Base-by-base conservation (phyloP, 768 basidiomycete genomes). In the Auricularia auricula-judae region DNA sequence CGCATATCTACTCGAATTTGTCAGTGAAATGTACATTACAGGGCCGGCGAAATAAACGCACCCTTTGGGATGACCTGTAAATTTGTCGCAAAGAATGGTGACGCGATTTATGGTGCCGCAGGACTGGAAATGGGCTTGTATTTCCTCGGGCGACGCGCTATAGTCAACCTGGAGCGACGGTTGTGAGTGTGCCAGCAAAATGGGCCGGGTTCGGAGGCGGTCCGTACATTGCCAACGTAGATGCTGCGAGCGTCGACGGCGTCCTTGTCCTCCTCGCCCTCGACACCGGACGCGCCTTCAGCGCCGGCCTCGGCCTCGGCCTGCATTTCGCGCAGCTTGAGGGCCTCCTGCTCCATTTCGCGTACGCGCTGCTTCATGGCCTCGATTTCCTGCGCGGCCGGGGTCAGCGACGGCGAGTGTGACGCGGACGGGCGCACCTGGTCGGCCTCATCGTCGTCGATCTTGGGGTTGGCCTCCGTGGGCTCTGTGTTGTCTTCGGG, bases 11-110 rank as follows among this genome's bases (percentile, higher is more conserved):
- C 16, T 23, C 65, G 64, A 60, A 67, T 29, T n/a, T 65, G 64
- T 65, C 39, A 43, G 64, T 44, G 29, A 64, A 16, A 47, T 29
- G 36, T 61, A 66, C 61, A 39, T 47, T 16, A 66, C 63, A n/a
- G 34, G 63, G 56, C 8, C 51, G 14, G 34, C 14, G 35, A 36
- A 7, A 3, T 68, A 72, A 62, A 73, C 78, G 36, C 68, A 94
- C 94, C 97, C 97, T 85, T 98, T 98, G 59, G 97, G 96, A 78
- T 98, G 95, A 60, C 97, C 97, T 29, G 96, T 98, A 76, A 96
- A 98, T 79, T 98, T 98, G 83, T 99, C 97, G 76, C 96, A 98
- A 35, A 99, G 86, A 72, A 99, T 99, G 0, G 97, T 99, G 53
- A 99, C 94, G 70, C 97, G 86, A 78, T 99, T 99, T 76, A 99